phyloP scores from a whole-genome alignment of 2,329 filamentous ascomycete species.

The Chaetomium olivaceum region DNA sequence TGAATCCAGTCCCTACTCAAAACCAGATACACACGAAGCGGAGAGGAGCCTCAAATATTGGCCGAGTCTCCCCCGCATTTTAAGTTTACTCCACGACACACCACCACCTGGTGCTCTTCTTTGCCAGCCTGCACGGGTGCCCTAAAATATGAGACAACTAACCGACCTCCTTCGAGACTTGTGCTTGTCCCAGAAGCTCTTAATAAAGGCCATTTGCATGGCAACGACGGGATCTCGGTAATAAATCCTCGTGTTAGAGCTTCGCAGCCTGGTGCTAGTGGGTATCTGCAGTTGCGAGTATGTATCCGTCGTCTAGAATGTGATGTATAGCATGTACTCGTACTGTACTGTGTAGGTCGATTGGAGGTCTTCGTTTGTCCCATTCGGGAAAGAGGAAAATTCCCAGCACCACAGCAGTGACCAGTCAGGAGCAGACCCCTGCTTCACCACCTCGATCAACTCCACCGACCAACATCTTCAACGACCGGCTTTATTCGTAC shows the following conservation, averaged over 20 bases:
- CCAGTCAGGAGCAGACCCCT: background rate
- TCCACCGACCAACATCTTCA: conserved; percentile 6
- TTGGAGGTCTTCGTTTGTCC: background rate
- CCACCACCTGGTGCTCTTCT: too few species aligned
- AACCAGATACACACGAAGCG: background rate
- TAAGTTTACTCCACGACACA: too few species aligned
- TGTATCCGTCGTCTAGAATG: background rate
- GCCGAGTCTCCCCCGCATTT: too few species aligned
- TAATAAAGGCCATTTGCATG: background rate
- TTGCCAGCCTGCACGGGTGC: background rate
- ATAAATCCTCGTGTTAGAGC: background rate
- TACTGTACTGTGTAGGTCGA: background rate
- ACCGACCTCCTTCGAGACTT: background rate
- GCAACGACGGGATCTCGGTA: background rate
- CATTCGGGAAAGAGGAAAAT: background rate
- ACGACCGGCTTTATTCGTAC: background rate
- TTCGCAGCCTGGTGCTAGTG: background rate
- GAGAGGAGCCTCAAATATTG: too few species aligned
- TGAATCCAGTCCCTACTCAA: background rate
- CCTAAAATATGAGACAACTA: background rate
- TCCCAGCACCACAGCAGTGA: background rate
- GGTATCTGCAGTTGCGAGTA: background rate
- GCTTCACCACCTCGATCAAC: background rate
- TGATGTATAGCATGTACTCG: background rate
- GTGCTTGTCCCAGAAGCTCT: background rate